phyloP scores from a whole-genome alignment of 441 rosid species.

The Corymbia calophylla region DNA sequence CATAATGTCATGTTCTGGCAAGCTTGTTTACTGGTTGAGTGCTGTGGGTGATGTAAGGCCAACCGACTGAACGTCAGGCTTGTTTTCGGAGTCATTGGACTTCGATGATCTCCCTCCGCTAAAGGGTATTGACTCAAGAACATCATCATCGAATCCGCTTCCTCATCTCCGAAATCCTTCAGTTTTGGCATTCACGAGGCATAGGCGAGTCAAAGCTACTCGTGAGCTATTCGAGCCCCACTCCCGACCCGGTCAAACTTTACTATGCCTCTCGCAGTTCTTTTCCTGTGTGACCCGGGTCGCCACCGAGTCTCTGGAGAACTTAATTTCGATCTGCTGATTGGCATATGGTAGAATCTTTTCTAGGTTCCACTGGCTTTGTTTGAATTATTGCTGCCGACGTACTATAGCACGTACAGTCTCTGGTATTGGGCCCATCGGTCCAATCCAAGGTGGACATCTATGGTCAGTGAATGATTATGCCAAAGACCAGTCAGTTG shows the following conservation, averaged over 20 bases:
- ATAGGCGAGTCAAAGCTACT: background rate
- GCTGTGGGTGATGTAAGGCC: background rate
- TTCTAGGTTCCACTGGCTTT: background rate
- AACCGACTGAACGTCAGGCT: background rate
- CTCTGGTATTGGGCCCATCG: background rate
- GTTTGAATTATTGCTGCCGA: background rate
- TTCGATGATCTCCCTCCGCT: background rate
- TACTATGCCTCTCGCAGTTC: background rate
- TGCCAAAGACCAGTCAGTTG: background rate
- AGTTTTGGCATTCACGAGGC: background rate
- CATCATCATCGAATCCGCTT: background rate
- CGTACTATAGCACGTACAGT: background rate
- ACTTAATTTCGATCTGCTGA: background rate
- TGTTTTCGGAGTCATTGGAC: background rate
- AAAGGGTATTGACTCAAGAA: background rate
- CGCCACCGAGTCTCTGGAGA: background rate
- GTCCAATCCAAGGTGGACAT: background rate
- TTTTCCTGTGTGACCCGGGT: background rate
- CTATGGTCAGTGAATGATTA: background rate
- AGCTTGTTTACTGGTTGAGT: background rate
- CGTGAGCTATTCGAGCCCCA: background rate
- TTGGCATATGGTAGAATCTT: background rate
- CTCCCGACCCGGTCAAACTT: background rate
- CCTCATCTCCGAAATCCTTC: background rate
- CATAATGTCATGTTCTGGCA: background rate